Conservation (phyloP, 2,329 filamentous ascomycete species). For the Bipolaris oryzae region DNA sequence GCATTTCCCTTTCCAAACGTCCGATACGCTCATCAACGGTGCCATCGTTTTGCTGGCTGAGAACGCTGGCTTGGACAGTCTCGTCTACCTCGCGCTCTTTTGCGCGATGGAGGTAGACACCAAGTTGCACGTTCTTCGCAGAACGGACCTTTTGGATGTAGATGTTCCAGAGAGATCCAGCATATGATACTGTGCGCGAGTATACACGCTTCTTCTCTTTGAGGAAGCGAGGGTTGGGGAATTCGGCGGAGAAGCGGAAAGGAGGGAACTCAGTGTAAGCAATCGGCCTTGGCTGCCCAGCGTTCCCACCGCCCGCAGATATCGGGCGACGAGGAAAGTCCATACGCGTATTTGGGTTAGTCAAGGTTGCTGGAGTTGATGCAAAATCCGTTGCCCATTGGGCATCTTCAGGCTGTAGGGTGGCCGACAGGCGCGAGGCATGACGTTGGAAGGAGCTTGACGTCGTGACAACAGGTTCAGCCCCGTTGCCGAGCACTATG, state of each 20-base stretch:
- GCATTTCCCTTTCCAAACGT: constrained; percentile 60
- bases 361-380: constrained; percentile 52
- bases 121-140: constrained; percentile 61
- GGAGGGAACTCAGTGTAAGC: constrained; percentile 62
- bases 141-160: constrained; percentile 65
- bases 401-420: constrained; percentile 60
- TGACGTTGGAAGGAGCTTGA: constrained; percentile 54
- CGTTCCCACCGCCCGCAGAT: constrained; percentile 45
- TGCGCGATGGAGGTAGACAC: constrained; percentile 64
- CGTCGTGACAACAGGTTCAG: constrained; percentile 59
- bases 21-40: constrained; percentile 62
- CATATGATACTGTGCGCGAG: constrained; percentile 64
- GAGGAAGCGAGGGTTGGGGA: constrained; percentile 60
- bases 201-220: constrained; percentile 66
- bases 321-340: constrained; percentile 40
- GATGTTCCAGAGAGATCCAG: constrained; percentile 66
- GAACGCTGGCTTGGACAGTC: constrained; percentile 45
- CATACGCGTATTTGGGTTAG: constrained; percentile 41
- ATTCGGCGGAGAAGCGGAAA: constrained; percentile 64
- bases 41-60: constrained; percentile 47
- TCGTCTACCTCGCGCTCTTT: constrained; percentile 61
- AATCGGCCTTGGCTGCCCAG: constrained; percentile 48
- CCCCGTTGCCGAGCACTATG: constrained; percentile 61
- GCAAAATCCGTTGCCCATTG: constrained; percentile 63
- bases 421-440: constrained; percentile 56